Conservation (phyloP, 1,284 basidiomycete genomes). For the Pyrrhoderma noxium region DNA sequence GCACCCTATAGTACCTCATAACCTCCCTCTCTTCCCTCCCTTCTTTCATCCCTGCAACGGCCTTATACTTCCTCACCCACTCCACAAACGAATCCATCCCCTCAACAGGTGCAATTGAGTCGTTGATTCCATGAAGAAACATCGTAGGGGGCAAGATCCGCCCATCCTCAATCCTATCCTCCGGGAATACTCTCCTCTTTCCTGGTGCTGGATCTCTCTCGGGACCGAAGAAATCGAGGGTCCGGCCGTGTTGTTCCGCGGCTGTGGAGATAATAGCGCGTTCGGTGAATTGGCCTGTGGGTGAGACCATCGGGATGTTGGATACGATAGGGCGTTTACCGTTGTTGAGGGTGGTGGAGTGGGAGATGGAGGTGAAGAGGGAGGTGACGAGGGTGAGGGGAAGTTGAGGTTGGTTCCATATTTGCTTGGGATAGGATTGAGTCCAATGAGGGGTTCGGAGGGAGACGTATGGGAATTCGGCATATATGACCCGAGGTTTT, state of each 20-base stretch:
- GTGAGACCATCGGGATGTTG: constrained; percentile 1
- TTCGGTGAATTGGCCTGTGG: neutral
- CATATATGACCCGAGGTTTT: constrained; percentile 1
- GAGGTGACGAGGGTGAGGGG: constrained; percentile 3
- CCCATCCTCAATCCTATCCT: constrained; percentile 14
- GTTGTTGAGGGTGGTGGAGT: too few species aligned
- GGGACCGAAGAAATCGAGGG: constrained; percentile 10
- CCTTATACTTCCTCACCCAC: constrained; percentile 8
- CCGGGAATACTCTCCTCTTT: constrained; percentile 7
- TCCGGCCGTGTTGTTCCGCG: constrained; percentile 9
- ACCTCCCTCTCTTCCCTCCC: constrained; percentile 2
- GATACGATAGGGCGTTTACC: constrained; percentile 8
- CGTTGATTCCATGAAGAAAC: constrained; percentile 8
- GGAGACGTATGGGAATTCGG: constrained; percentile 5
- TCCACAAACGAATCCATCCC: constrained; percentile 10
- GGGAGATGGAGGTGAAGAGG: constrained; percentile 9
- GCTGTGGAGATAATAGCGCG: constrained; percentile 1
- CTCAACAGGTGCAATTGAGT: constrained; percentile 7
- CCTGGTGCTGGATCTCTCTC: constrained; percentile 8
- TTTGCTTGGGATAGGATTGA: constrained; percentile 5
- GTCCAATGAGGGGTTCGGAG: constrained; percentile 10
- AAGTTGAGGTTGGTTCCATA: constrained; percentile 3
- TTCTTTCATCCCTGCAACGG: constrained; percentile 2
- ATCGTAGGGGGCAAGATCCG: constrained; percentile 5
- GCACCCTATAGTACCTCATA: constrained; percentile 8